Base-by-base conservation (phyloP, 495 filamentous ascomycete species). In the Niebla homalea region DNA sequence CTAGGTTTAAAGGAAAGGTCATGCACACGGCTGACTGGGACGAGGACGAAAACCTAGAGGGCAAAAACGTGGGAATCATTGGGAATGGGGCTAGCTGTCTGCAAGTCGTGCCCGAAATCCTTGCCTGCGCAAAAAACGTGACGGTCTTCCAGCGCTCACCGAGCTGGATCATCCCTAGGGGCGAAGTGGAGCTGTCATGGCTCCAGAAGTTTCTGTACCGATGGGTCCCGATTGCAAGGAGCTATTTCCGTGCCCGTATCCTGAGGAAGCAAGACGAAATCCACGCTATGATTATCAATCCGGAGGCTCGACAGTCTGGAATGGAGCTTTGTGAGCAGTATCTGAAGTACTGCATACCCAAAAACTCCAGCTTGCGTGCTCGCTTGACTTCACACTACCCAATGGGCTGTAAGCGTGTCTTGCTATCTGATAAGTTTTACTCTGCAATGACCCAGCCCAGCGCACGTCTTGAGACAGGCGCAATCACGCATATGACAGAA, bases 111-210 rank as follows among this genome's bases (percentile, higher is more conserved):
- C 81, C 81, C 14, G 74, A 73, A 40, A 65, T 85, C 26, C 75
- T 77, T 43, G 75, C 74, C 39, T 52, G 73, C 11, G 73, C 75
- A 36, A 62, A 72, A 18, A 62, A 70, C 12, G 60, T 85, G 6
- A 79, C 75, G 0, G 73, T 83, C 43, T 85, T 80, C 58, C 79
- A 84, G 49, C 72, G 83, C 11, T 79, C 76, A 1, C 78, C 81
- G 4, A 84, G 82, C 47, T 87, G 81, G 81, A 67, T 87, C 14
- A 68, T 70, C 7, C 71, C 71, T 4, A 73, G 74, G 23, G 12
- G 48, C 4, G 72, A 76, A 43, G 78, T 77, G 76, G 67, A 71
- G 42, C n/a, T n/a, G n/a, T n/a, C n/a, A n/a, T n/a, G n/a, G n/a
- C n/a, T 65, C 67, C 52, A 64, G 74, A 4, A 74, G 79, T 51